Percentiles rank a stretch among this genome's conserved stretches.
phyloP scores from a whole-genome alignment of 2,329 filamentous ascomycete genomes.

The Daldinia sp. region DNA sequence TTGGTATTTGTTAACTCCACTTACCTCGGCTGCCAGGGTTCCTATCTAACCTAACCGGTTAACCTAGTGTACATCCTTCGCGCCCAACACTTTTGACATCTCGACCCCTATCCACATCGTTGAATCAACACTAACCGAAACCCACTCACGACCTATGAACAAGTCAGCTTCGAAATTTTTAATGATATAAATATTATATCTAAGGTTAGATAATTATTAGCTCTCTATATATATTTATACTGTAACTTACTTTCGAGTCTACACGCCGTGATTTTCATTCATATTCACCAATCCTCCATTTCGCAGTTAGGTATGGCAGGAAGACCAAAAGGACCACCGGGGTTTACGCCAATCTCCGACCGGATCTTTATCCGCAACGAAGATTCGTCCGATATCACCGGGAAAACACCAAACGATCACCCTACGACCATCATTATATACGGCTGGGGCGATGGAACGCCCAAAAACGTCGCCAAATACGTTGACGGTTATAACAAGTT shows the following conservation, averaged over 20 bases:
- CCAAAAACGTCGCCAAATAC: slow-evolving; percentile 66
- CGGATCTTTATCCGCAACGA: slow-evolving; percentile 57
- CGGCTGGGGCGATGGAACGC: slow-evolving; percentile 65
- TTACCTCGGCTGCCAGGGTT: slow-evolving; percentile 8
- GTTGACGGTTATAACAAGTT: slow-evolving; percentile 59
- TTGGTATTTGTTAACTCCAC: slow-evolving; percentile 1
- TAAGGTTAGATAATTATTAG: no score
- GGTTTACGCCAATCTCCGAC: slow-evolving; percentile 57
- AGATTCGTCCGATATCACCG: slow-evolving; percentile 34
- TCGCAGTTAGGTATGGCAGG: slow-evolving; percentile 29
- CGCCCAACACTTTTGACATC: not conserved
- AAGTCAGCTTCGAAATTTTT: not conserved
- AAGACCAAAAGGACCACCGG: slow-evolving; percentile 47
- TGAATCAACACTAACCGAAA: not conserved
- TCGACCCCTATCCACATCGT: not conserved
- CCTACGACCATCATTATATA: slow-evolving; percentile 61
- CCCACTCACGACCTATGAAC: not conserved
- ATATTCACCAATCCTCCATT: not conserved
- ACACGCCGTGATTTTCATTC: not conserved
- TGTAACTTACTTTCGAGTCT: no score
- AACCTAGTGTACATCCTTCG: not conserved
- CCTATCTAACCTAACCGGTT: not conserved
- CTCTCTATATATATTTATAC: not conserved
- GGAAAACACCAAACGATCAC: slow-evolving; percentile 37
- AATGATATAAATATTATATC: not conserved